Percentiles rank a stretch among this genome's conserved stretches.
Conservation (phyloP, 2,329 filamentous ascomycete genomes). For the Chaetomiaceae sp. region DNA sequence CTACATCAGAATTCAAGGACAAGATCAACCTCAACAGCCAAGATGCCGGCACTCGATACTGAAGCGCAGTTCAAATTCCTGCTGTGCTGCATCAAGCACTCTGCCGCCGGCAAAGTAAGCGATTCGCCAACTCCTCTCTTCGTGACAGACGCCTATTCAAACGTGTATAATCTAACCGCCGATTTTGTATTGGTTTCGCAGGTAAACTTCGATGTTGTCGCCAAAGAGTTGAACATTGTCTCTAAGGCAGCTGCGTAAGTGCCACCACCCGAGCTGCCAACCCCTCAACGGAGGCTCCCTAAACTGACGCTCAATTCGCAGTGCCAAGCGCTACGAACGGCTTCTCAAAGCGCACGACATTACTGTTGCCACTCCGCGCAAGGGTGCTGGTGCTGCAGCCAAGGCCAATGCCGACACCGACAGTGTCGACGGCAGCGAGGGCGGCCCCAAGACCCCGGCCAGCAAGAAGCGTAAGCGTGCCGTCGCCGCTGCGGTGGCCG, state of each 20-base stretch:
- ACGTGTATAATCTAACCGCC: background rate
- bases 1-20: background rate
- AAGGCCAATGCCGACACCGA: background rate
- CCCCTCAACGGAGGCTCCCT: background rate
- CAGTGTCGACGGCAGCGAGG: background rate
- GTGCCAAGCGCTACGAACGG: conserved; percentile 27
- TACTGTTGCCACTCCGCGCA: conserved; percentile 3
- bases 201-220: conserved; percentile 62
- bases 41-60: conserved; percentile 47
- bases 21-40: conserved; percentile 20
- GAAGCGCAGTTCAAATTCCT: conserved; percentile 59
- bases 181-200: conserved; percentile 34
- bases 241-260: conserved; percentile 66
- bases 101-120: conserved; percentile 53
- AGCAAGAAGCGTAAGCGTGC: conserved; percentile 13
- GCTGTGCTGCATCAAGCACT: conserved; percentile 57
- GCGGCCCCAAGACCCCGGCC: conserved; percentile 2
- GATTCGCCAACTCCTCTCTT: background rate
- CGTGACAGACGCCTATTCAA: background rate
- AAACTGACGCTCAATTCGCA: background rate
- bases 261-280: background rate
- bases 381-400: background rate
- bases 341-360: conserved; percentile 24
- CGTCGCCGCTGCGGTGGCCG: background rate
- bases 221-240: conserved; percentile 55